phyloP scores from a whole-genome alignment of 805 yeast genomes.

The Trichomonascus vanleenenianus region DNA sequence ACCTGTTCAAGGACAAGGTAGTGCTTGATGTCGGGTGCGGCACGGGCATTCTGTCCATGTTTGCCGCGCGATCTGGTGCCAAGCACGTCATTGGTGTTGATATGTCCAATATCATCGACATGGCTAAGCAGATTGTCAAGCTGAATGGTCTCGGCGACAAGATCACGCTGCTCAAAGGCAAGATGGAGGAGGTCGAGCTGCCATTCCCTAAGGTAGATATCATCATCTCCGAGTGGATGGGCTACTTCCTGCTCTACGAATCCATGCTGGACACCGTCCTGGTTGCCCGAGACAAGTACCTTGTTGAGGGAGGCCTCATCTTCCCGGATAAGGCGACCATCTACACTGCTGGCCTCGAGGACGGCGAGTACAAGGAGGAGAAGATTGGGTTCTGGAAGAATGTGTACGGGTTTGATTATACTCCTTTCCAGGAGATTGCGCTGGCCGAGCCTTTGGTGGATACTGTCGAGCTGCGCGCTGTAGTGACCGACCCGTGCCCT shows the following conservation, averaged over 20 bases:
- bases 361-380: conserved; percentile 83
- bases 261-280: conserved; percentile 96
- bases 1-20: conserved; percentile 82
- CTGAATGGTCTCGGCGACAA: conserved; percentile 79
- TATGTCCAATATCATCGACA: conserved; percentile 91
- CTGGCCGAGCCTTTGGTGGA: conserved; percentile 94
- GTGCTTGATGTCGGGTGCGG: conserved; percentile 99
- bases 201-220: conserved; percentile 90
- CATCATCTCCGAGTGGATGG: conserved; percentile 99
- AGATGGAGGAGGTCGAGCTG: conserved; percentile 80
- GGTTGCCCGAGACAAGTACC: conserved; percentile 85
- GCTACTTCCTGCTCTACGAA: conserved; percentile 90
- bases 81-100: conserved; percentile 96
- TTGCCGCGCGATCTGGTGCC: conserved; percentile 98
- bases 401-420: conserved; percentile 93
- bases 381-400: conserved; percentile 93
- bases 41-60: conserved; percentile 95
- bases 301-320: conserved; percentile 73
- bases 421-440: conserved; percentile 80
- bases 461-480: conserved; percentile 72
- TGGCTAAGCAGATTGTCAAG: conserved; percentile 85
- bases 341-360: conserved; percentile 88
- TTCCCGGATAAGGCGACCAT: conserved; percentile 92
- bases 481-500: conserved; percentile 64
- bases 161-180: conserved; percentile 84